Base-by-base conservation (phyloP, 352 stramenopile species). In the Peronospora farinosa region DNA sequence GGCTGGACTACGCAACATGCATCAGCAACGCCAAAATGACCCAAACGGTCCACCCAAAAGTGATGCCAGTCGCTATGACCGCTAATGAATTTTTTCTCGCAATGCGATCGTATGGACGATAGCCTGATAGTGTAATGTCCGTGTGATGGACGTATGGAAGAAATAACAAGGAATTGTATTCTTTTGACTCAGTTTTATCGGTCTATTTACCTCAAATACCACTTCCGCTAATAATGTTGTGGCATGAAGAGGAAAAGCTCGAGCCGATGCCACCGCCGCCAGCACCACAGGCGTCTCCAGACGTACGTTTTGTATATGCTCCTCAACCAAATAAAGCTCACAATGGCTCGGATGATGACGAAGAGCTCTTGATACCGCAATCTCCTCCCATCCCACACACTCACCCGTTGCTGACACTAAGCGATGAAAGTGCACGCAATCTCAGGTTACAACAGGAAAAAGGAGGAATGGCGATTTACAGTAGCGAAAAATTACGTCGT, bases 1-100 rank as follows among this genome's bases (percentile, higher is more conserved):
- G 54, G 77, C 78, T 19, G 81, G 81, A 40, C 72, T 92, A 23
- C 81, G 81, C 46, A 92, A 76, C 67, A 92, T 92, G 78, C 81
- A 92, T 41, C 76, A 88, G 57, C 73, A 88, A 41, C 78, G 81
- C 30, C 67, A 65, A 40, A 59, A 54, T 44, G 63, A 67, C 30
- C 11, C 45, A 5, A 57, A 60, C 16, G 55, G 59, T 11, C 55
- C 55, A 12, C 32, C 54, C 11, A 37, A 48, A 19, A 31, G 41
- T 33, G 52, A 72, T 23, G 39, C 57, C 38, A 66, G 52, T 5
- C 76, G 74, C 47, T 88, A 85, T 50, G 74, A 88, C 33, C 73
- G 74, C 31, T 85, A 81, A 64, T 32, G 16, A 33, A 3, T 11
- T 36, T 28, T 19, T 43, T 15, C 11, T 33, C 11, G 28, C 28